Evolutionary conservation across 306 rosid genomes (phyloP), one percentile per base, ranked within the genome.

Genomic region (Medicago truncatula): DNA sequence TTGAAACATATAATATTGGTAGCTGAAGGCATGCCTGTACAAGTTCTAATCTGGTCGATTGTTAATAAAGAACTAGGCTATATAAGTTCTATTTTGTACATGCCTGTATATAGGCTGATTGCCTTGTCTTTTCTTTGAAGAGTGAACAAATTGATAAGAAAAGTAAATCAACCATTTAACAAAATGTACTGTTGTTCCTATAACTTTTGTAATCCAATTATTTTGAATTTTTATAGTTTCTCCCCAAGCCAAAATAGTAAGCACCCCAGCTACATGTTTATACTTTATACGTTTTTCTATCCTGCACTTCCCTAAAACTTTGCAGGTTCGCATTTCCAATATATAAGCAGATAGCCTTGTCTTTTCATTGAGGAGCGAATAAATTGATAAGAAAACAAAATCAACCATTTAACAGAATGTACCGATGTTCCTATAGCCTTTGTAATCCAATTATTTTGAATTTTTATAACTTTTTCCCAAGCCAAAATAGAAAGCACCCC

Each of bases 371-470:
- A 74, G 16, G 49, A 76, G 59, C 17, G 21, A 36, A 67, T 44
- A 70, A 75, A 61, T 34, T 70, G 78, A 54, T 70, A 53, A 75
- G 74, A 53, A 69, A 67, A 62, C 38, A 14, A 82, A 73, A 78
- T 66, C 60, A 59, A 67, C 23, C 54, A 67, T 17, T 50, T 58
- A n/a, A 72, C 66, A 76, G 46, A 65, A 34, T 9, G 76, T 17
- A 31, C 8, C 21, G 49, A 23, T 39, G 46, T 53, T 53, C 59
- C 65, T 36, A 57, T 3, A 54, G 60, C 60, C 58, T 41, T 54
- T 62, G 67, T 57, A 57, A 15, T 41, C 25, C 46, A 72, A 21
- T 34, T 18, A 44, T 43, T 67, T 49, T 50, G 50, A 14, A 67
- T 66, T 73, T 39, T 67, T 67, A 50, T 69, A 73, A 69, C 50